These are phyloP conservation scores for Xylariales sp. DNA, from an alignment of 2,329 filamentous ascomycete species.

Conservation along the genomic window DNA sequence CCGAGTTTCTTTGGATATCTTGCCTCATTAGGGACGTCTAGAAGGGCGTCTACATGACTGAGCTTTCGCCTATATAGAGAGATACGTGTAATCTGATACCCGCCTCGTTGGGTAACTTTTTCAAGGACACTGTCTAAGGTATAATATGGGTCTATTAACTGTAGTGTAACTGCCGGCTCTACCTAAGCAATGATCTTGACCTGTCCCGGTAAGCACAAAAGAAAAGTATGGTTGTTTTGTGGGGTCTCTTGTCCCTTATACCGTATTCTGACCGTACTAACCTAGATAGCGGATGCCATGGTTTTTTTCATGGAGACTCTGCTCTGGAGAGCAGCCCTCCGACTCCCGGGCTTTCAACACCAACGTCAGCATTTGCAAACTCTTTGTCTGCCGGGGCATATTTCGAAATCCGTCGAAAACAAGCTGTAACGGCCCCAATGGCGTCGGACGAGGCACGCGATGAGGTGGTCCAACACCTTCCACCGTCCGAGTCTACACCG, in stretches of 20 bases:
- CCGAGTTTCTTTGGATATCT: too few relatives aligned
- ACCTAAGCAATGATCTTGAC: slow-evolving; percentile 4
- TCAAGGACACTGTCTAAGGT: too few relatives aligned
- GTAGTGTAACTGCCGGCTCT: not conserved
- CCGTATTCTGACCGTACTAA: too few relatives aligned
- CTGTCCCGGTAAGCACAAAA: slow-evolving; percentile 1
- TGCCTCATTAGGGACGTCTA: not conserved
- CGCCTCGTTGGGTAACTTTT: not conserved
- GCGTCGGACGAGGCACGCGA: slow-evolving; percentile 6
- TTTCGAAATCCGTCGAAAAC: not conserved
- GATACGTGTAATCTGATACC: too few relatives aligned
- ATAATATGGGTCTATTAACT: slow-evolving; percentile 5
- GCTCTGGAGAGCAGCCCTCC: not conserved
- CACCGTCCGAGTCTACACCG: slow-evolving; percentile 40
- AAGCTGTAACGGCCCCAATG: slow-evolving; percentile 5
- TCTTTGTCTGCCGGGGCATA: not conserved
- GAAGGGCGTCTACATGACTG: not conserved
- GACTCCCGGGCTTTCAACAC: not conserved
- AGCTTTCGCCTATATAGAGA: not conserved
- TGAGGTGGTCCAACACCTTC: slow-evolving; percentile 10
- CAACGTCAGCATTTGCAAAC: not conserved
- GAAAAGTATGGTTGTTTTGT: not conserved
- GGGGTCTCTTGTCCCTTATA: not conserved
- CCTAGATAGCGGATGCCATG: too few relatives aligned
- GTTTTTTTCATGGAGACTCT: not conserved